Evolutionary conservation across 2,329 filamentous ascomycete species (phyloP), one percentile per base, ranked within the genome.

Genomic region (Pestalotiopsis sp.): DNA sequence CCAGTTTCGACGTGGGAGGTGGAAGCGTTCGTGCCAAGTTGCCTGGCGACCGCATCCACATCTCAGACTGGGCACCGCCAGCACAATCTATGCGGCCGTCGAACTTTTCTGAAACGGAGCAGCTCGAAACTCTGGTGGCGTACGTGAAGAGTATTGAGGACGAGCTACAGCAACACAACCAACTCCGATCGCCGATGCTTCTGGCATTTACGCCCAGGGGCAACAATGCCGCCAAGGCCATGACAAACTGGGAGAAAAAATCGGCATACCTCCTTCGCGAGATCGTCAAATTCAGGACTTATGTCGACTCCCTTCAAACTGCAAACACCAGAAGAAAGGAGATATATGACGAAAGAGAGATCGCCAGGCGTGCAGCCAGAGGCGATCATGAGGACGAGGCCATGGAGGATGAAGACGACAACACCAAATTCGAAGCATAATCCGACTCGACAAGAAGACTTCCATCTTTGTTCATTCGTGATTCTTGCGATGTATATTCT

Each of bases 201-300:
- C 86, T 97, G 67, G 94, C 96, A 9, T 98, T 97, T 78, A 94
- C 93, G 14, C 92, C 94, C 3, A 89, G 94, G 38, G 92, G 95
- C 70, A 87, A 89, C 49, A 98, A 98, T 76, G 89, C 91, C 17
- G 85, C 84, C 71, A 95, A 92, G 80, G 94, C 95, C 17, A 95
- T 98, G 92, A 87, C 91, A 23, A 99, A 99, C 80, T 99, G 96
- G 95, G 95, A 99, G 84, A 91, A 92, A 77, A 98, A 98, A 83
- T 97, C 93, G 68, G 91, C 93, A 38, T 97, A 98, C 78, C 83
- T 99, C 56, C 86, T 98, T 13, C 87, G 93, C 45, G 96, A 99
- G 83, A 98, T 97, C 79, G 94, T 98, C 80, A 98, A 98, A 81
- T 98, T 97, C 82, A 87, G 92, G 70, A 98, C 95, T 0, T 99